A percentile compares a stretch with the other conserved stretches of the same genome.
Evolutionary conservation across 1,284 basidiomycete species (phyloP).

Genomic region (Fomitopsis palustris): DNA sequence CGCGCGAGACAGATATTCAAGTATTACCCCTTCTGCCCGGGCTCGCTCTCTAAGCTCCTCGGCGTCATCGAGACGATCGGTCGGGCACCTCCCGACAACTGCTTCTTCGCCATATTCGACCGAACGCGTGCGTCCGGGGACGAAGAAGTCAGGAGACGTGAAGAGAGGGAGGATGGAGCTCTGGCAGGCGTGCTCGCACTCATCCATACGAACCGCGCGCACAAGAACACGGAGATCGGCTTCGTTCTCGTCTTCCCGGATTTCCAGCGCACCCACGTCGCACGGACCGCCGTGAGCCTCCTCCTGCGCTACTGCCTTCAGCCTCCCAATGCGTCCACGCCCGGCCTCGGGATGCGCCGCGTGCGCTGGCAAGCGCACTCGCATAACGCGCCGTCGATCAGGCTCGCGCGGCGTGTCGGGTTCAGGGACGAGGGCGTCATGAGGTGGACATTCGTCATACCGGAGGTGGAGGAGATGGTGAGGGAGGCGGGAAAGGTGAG

Average conservation of each 20-base stretch:
- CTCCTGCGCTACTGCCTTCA: conserved; percentile 58
- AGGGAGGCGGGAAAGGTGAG: not conserved
- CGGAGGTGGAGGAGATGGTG: conserved; percentile 15
- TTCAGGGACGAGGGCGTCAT: conserved; percentile 54
- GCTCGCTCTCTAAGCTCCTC: conserved; percentile 13
- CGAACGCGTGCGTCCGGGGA: conserved; percentile 20
- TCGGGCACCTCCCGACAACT: conserved; percentile 24
- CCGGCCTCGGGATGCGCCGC: conserved; percentile 56
- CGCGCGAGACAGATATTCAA: conserved; percentile 9
- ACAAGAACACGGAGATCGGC: conserved; percentile 49
- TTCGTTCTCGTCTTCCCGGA: conserved; percentile 48
- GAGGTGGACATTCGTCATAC: conserved; percentile 49
- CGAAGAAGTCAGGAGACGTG: conserved; percentile 12
- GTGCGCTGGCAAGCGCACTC: conserved; percentile 62
- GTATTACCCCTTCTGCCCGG: conserved; percentile 11
- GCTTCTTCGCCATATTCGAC: conserved; percentile 47
- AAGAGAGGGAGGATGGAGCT: conserved; percentile 14
- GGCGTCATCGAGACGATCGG: conserved; percentile 34
- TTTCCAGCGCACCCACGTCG: conserved; percentile 67
- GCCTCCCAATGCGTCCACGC: conserved; percentile 32
- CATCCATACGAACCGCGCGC: conserved; percentile 20
- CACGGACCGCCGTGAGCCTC: conserved; percentile 57
- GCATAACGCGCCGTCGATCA: conserved; percentile 46
- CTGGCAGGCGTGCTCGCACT: conserved; percentile 27
- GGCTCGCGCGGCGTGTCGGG: conserved; percentile 56